phyloP scores from a whole-genome alignment of 176 grass and related monocot genomes.

The Oryza officinalis region DNA sequence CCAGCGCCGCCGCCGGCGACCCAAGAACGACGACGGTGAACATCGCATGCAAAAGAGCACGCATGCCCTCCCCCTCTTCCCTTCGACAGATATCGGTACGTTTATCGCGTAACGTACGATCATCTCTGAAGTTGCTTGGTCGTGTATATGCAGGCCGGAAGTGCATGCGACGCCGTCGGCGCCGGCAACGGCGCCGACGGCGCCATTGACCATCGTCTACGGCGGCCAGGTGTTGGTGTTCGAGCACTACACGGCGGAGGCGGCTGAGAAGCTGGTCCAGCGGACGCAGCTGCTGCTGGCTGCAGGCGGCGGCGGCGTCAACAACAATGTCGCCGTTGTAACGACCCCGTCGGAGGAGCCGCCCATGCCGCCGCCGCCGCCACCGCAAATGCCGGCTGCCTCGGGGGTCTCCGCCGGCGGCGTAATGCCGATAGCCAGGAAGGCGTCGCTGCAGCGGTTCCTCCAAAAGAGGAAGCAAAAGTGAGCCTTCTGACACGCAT shows the following conservation, averaged over 20 bases:
- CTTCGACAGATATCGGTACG: too few relatives aligned
- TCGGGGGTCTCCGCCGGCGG: neutral
- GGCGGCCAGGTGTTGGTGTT: neutral
- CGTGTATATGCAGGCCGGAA: neutral
- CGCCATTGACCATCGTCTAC: neutral
- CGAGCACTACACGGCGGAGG: neutral
- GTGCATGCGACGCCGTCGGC: neutral
- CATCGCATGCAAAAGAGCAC: too few relatives aligned
- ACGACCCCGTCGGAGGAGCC: neutral
- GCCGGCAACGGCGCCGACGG: neutral
- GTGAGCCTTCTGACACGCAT: neutral
- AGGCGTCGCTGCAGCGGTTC: neutral
- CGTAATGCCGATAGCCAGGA: neutral
- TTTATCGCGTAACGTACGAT: too few relatives aligned
- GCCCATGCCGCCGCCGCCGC: neutral
- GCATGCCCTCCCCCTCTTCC: too few relatives aligned
- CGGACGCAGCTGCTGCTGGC: neutral
- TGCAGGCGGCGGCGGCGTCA: neutral
- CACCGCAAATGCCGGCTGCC: neutral
- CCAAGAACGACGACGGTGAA: neutral
- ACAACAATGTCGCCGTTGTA: neutral
- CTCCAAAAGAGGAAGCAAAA: neutral
- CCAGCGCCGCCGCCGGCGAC: too few relatives aligned
- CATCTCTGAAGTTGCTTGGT: too few relatives aligned
- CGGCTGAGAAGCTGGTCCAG: neutral